These are phyloP conservation scores for Vanrija pseudolonga DNA, from an alignment of 1,284 basidiomycete genomes.

Conservation along the genomic window DNA sequence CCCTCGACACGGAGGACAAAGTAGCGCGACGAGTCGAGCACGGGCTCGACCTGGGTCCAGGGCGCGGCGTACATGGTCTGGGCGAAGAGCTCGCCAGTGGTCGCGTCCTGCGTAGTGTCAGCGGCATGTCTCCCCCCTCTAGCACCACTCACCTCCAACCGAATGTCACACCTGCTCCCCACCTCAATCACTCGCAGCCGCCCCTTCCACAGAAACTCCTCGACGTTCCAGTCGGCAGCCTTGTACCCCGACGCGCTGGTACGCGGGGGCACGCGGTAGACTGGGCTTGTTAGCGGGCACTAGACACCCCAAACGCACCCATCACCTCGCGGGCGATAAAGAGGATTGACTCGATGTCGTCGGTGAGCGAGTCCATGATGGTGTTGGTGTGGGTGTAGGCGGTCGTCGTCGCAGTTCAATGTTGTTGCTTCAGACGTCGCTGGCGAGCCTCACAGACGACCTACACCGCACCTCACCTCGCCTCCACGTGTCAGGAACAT, in stretches of 20 bases:
- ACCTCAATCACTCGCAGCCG: slow-evolving; percentile 46
- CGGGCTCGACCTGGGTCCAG: slow-evolving; percentile 80
- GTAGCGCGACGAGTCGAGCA: slow-evolving; percentile 92
- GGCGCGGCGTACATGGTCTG: slow-evolving; percentile 79
- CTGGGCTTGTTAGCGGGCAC: slow-evolving; percentile 21
- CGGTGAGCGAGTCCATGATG: slow-evolving; percentile 37
- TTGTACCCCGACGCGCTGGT: slow-evolving; percentile 48
- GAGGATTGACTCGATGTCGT: slow-evolving; percentile 49
- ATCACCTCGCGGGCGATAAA: slow-evolving; percentile 49
- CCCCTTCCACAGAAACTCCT: slow-evolving; percentile 50
- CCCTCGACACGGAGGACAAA: slow-evolving; percentile 86
- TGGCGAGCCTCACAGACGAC: too few relatives aligned
- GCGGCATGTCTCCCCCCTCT: neutral
- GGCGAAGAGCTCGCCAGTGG: slow-evolving; percentile 67
- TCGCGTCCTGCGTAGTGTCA: slow-evolving; percentile 31
- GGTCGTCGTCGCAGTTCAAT: neutral
- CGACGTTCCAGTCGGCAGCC: slow-evolving; percentile 49
- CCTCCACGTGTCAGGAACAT: too few relatives aligned
- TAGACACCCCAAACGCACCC: slow-evolving; percentile 28
- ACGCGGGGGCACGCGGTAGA: slow-evolving; percentile 50
- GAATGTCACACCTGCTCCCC: slow-evolving; percentile 43
- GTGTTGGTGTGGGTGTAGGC: neutral
- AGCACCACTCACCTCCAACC: slow-evolving; percentile 41
- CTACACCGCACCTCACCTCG: too few relatives aligned
- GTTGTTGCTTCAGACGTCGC: too few relatives aligned